A percentile compares a stretch with the other conserved stretches of the same genome.
Evolutionary conservation across 169 alveolate genomes (phyloP).

Genomic region (Plasmodium blacklocki): DNA sequence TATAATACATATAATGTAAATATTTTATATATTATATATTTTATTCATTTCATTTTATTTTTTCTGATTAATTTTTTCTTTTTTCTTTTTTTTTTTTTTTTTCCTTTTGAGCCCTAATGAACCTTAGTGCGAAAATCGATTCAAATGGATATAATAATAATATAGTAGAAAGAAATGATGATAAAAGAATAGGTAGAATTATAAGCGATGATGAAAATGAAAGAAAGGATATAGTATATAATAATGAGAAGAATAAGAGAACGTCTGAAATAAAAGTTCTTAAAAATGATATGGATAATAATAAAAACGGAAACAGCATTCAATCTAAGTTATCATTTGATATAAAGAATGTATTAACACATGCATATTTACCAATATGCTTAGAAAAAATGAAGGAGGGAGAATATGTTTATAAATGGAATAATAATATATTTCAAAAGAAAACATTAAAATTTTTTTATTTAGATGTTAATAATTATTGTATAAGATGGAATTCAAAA

Average conservation of each 20-base stretch:
- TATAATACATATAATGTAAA: too few relatives aligned
- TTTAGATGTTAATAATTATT: constrained; percentile 74
- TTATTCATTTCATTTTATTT: background rate
- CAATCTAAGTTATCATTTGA: constrained; percentile 64
- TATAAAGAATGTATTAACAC: constrained; percentile 65
- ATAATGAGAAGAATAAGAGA: background rate
- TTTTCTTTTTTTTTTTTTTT: constrained; percentile 34
- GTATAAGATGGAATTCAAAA: constrained; percentile 77
- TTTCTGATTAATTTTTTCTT: constrained; percentile 29
- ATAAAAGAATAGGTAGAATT: constrained; percentile 14
- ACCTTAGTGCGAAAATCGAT: constrained; percentile 27
- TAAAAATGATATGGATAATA: constrained; percentile 12
- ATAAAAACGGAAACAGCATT: constrained; percentile 16
- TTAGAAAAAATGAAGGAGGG: constrained; percentile 78
- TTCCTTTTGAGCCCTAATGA: constrained; percentile 32
- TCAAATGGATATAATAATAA: constrained; percentile 19
- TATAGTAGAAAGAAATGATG: constrained; percentile 20
- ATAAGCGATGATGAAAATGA: constrained; percentile 2
- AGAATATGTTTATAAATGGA: constrained; percentile 76
- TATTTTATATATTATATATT: too few relatives aligned
- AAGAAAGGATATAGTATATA: background rate
- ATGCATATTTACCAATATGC: constrained; percentile 74
- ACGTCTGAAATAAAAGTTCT: background rate
- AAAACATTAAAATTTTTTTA: constrained; percentile 69
- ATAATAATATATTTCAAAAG: constrained; percentile 73